Evolutionary conservation across 371 early-diverging fungal species (phyloP), one percentile per base, ranked within the genome.

Genomic region (Syncephalastrum contaminatum): DNA sequence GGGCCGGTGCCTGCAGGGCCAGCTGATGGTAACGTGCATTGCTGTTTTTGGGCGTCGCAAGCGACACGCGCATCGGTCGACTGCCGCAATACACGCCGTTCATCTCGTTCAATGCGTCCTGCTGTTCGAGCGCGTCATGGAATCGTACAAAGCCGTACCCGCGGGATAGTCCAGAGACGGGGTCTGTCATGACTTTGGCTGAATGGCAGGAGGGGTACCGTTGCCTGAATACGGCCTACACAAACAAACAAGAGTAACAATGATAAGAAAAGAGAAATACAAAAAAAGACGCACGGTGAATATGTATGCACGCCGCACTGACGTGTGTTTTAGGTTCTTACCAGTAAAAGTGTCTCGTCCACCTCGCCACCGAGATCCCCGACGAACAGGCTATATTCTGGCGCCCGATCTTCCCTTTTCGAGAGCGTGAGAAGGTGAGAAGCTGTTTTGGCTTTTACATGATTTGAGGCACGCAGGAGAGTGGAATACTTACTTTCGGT

Each of bases 121-220:
- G 79, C 46, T 89, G 89, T 53, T 92, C 93, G 8, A 66, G 54
- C 53, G 88, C 87, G 52, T 87, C 85, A 20, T 67, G 77, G 63
- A 92, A 92, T 8, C 91, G 84, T 24, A 94, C 90, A 75, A 92
- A 94, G 4, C 92, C 94, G 71, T 90, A 92, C 13, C 90, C 89
- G 47, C 88, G 61, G 16, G 90, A 88, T 60, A 83, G 61, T 7
- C 89, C 89, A 7, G 90, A 90, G 42, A 70, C 63, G 7, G 88
- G 81, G 67, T 94, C 92, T 0, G 87, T 82, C 67, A 94, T 89
- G 30, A 94, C 89, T 66, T 92, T 92, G 21, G 91, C 93, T 16
- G 91, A 86, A 57, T 86, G 80, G 60, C 82, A 80, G 13, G 91
- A 85, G 14, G 76, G 57, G 67, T 91, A 94, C 52, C 82, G 62